Conservation (phyloP, 2,329 filamentous ascomycete genomes). For the Rachicladosporium sp. region DNA sequence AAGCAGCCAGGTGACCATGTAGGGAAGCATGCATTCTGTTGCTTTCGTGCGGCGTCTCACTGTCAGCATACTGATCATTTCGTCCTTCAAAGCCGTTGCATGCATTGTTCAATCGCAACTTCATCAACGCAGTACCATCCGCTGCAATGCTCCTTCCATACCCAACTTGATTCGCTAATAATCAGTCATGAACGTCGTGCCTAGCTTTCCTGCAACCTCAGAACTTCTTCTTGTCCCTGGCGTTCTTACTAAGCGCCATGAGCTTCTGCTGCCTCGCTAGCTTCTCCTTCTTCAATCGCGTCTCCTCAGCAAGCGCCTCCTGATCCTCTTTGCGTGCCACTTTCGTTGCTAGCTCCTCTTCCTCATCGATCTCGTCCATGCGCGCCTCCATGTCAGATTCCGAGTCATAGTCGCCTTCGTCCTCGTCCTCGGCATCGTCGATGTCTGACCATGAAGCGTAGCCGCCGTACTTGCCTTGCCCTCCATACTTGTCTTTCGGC, state of each 20-base stretch:
- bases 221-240: slow-evolving; percentile 20
- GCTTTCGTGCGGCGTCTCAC: too few species aligned
- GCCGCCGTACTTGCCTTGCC: slow-evolving; percentile 23
- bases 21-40: too few species aligned
- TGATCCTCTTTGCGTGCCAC: slow-evolving; percentile 57
- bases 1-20: too few species aligned
- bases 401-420: slow-evolving; percentile 54
- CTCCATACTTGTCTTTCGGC: slow-evolving; percentile 20
- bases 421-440: slow-evolving; percentile 34
- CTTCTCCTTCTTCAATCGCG: slow-evolving; percentile 49
- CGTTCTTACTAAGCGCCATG: slow-evolving; percentile 21
- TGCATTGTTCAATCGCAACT: too few species aligned
- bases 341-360: slow-evolving; percentile 52
- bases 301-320: slow-evolving; percentile 51
- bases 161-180: too few species aligned
- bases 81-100: too few species aligned
- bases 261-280: slow-evolving; percentile 37
- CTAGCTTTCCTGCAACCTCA: too few species aligned
- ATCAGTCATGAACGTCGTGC: too few species aligned
- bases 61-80: too few species aligned
- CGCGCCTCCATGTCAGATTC: slow-evolving; percentile 69
- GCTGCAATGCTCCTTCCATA: too few species aligned
- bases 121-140: too few species aligned
- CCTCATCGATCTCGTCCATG: slow-evolving; percentile 58
- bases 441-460: slow-evolving; percentile 29